Evolutionary conservation across 164 flowering plant genomes (phyloP).

Genomic region (Kingdonia uniflora): DNA sequence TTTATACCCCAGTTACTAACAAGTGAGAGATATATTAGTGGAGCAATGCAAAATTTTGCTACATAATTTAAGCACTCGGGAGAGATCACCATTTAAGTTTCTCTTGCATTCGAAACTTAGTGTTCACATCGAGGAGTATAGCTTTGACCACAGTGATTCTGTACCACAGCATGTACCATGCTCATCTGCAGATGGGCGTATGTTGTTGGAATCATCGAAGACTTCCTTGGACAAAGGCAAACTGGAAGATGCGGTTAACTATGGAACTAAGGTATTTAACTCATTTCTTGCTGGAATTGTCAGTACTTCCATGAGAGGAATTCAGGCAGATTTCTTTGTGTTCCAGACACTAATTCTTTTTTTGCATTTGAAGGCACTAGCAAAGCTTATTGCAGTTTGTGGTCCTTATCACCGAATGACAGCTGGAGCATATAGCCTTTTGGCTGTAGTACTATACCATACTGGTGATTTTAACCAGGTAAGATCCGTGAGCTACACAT

Average conservation of each 20-base stretch:
- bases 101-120: conserved; percentile 1
- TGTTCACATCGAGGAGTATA: conserved; percentile 1
- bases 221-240: conserved; percentile 93
- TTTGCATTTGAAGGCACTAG: conserved; percentile 56
- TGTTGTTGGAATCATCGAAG: conserved; percentile 85
- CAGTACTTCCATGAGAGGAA: not conserved
- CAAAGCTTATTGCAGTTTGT: conserved; percentile 83
- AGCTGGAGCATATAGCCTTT: conserved; percentile 94
- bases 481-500: too few species aligned
- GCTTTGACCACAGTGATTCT: conserved; percentile 3
- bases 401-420: conserved; percentile 98
- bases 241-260: conserved; percentile 94
- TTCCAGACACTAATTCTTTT: conserved; percentile 4
- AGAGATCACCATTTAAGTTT: too few species aligned
- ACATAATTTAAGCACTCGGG: too few species aligned
- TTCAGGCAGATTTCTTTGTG: too few species aligned
- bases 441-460: conserved; percentile 96
- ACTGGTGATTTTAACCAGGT: conserved; percentile 99
- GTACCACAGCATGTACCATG: conserved; percentile 83
- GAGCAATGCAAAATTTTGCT: too few species aligned
- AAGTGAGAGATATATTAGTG: too few species aligned
- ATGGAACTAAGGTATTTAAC: conserved; percentile 73
- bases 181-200: conserved; percentile 97
- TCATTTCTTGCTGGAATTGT: not conserved
- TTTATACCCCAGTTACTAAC: too few species aligned